These are phyloP conservation scores for Russula griseocarnosa DNA, from an alignment of 768 basidiomycete genomes.

Conservation along the genomic window DNA sequence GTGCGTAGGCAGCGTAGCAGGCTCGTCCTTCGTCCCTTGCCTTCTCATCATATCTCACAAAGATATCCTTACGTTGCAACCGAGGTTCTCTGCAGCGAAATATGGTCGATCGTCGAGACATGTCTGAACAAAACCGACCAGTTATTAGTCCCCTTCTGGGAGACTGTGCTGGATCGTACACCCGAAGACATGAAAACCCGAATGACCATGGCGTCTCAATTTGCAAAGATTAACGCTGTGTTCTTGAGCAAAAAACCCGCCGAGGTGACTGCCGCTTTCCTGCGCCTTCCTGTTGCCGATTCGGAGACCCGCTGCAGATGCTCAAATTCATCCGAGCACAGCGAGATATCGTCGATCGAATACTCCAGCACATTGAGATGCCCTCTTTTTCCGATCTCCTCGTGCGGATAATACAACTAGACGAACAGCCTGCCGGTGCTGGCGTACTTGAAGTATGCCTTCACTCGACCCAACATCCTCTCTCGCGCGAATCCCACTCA, in stretches of 20 bases:
- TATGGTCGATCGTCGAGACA: conserved; percentile 92
- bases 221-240: conserved; percentile 88
- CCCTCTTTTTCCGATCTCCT: conserved; percentile 90
- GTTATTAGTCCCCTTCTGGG: conserved; percentile 87
- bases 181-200: conserved; percentile 84
- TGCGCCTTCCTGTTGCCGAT: conserved; percentile 33
- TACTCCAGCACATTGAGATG: conserved; percentile 82
- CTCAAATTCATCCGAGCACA: conserved; percentile 85
- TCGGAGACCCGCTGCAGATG: conserved; percentile 57
- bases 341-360: conserved; percentile 72
- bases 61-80: conserved; percentile 93
- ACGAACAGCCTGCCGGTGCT: conserved; percentile 74
- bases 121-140: conserved; percentile 68
- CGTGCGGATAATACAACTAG: conserved; percentile 83
- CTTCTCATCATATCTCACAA: conserved; percentile 4
- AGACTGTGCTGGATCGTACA: conserved; percentile 73
- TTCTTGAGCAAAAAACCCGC: conserved; percentile 85
- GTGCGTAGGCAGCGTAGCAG: conserved; percentile 58
- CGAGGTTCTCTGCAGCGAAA: conserved; percentile 92
- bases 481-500: conserved; percentile 35
- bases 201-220: conserved; percentile 86
- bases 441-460: conserved; percentile 83
- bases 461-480: conserved; percentile 34
- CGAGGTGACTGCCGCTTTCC: conserved; percentile 57
- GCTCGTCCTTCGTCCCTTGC: conserved; percentile 24